Base-by-base conservation (phyloP, 2,329 filamentous ascomycete genomes). In the Aspergillus spinulosporus region DNA sequence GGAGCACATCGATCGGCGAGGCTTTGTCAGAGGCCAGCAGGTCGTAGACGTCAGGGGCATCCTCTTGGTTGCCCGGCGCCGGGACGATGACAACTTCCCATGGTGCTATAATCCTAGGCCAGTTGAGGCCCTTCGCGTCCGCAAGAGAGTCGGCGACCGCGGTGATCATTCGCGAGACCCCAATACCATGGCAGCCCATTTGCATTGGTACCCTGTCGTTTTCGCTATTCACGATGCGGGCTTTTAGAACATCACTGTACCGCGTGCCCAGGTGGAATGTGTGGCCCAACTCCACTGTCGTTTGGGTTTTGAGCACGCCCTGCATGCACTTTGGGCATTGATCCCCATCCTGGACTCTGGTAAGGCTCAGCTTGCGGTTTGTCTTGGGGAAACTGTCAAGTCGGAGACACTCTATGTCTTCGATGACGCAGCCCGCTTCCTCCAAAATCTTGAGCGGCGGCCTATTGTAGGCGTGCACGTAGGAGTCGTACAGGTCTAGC, bases 161-260 rank as follows among this genome's bases (percentile, higher is more conserved):
- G 6, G 88, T 92, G 59, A 99, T 87, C 65, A 99, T 86, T 44
- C 94, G 88, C 4, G 92, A 96, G 14, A 99, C 85, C 1, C 94
- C 94, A 59, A 99, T 95, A 0, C 94, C 94, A 69, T 97, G 91
- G 71, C 94, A 99, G 54, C 94, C 94, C 94, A 99, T 99, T 62
- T 96, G 85, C 67, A 96, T 82, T 0, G 86, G 80, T 0, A 85
- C 79, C 6, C 26, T 39, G 6, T 72, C 57, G 31, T 63, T 61
- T 32, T 63, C 66, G 29, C 76, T 81, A 28, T 78, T 63, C 11
- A 78, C 76, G 2, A 94, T 82, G 0, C 74, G 79, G 1, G 90
- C 88, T 5, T 82, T 77, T 0, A 99, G 80, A 0, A 91, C 88
- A 14, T 84, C 79, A 21, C 89, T 92, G 76, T 99, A 99, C 31